These are phyloP conservation scores for Tricholoma hemisulphureum DNA, from an alignment of 768 basidiomycete species.

Conservation along the genomic window DNA sequence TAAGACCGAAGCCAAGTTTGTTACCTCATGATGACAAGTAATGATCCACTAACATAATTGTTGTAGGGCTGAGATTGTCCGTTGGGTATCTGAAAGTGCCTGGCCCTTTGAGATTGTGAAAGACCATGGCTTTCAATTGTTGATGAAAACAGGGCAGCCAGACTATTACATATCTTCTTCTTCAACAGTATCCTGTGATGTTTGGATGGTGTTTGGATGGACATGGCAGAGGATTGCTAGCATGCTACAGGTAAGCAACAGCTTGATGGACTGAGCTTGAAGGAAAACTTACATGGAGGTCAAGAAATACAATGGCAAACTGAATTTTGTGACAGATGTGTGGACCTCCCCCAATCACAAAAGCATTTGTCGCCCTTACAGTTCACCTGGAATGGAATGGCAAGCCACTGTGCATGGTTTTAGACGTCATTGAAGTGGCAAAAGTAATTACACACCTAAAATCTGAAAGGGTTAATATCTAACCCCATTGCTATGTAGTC, in stretches of 20 bases:
- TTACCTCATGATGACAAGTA: constrained; percentile 2
- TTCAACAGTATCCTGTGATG: too few species aligned
- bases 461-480: neutral
- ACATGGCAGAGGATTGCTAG: constrained; percentile 1
- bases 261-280: neutral
- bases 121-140: too few species aligned
- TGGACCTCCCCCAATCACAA: too few species aligned
- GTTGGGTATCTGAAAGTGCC: neutral
- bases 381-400: neutral
- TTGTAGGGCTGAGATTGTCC: too few species aligned
- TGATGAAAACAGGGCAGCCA: too few species aligned
- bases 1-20: constrained; percentile 23
- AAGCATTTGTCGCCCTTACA: neutral
- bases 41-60: neutral
- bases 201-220: too few species aligned
- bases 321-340: neutral
- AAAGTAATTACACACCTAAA: neutral
- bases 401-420: too few species aligned
- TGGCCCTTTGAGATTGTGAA: neutral
- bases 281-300: neutral
- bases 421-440: neutral
- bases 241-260: constrained; percentile 1
- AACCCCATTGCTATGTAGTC: neutral
- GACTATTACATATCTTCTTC: too few species aligned
- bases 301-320: neutral